Conservation (phyloP, 2,329 filamentous ascomycete genomes). For the Diaporthe ampelina region DNA sequence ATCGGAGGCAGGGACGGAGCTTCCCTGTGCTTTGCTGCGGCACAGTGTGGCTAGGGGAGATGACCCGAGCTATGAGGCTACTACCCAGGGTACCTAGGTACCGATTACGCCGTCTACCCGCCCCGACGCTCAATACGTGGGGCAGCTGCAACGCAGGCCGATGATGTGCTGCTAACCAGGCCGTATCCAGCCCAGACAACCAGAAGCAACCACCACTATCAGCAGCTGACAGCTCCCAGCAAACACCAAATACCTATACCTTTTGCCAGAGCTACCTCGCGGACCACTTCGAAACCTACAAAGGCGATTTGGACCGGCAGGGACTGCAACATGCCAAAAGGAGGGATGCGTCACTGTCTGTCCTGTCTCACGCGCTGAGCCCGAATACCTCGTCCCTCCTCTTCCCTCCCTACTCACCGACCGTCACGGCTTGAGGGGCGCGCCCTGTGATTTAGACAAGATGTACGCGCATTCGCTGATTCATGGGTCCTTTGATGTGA, state of each 20-base stretch:
- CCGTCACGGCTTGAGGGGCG: slow-evolving; percentile 26
- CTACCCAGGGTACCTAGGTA: neutral
- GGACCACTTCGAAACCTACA: neutral
- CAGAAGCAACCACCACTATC: neutral
- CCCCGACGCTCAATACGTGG: slow-evolving; percentile 32
- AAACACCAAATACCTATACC: neutral
- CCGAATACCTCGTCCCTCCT: slow-evolving; percentile 10
- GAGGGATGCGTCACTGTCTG: slow-evolving; percentile 33
- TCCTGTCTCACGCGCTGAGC: slow-evolving; percentile 30
- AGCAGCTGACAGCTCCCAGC: slow-evolving; percentile 23
- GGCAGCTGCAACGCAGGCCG: slow-evolving; percentile 30
- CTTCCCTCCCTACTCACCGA: neutral
- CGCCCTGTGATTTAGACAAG: slow-evolving; percentile 36
- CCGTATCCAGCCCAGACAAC: slow-evolving; percentile 3
- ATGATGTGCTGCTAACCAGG: slow-evolving; percentile 38
- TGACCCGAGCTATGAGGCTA: neutral
- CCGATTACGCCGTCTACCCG: slow-evolving; percentile 17
- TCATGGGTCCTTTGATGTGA: neutral
- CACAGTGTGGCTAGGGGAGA: slow-evolving; percentile 7
- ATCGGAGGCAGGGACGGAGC: slow-evolving; percentile 4
- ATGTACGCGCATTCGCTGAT: slow-evolving; percentile 44
- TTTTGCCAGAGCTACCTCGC: neutral
- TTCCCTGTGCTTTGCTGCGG: neutral
- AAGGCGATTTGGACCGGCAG: slow-evolving; percentile 12
- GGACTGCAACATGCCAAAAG: slow-evolving; percentile 37